These are phyloP conservation scores for Barnettozyma populi DNA, from an alignment of 805 yeast genomes.

Conservation along the genomic window DNA sequence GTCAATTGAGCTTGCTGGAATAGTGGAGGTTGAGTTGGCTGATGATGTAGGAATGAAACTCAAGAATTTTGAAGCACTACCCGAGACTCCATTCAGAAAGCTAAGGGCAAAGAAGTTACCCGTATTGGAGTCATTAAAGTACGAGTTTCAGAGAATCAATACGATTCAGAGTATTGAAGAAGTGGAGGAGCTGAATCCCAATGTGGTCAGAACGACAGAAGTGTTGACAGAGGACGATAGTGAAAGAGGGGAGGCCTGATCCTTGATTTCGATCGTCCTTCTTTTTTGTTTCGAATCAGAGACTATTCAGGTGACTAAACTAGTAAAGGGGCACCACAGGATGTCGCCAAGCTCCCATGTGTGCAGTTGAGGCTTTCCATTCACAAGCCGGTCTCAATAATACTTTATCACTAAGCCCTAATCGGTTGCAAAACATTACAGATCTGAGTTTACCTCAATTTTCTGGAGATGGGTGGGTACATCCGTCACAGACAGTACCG, in stretches of 20 bases:
- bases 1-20: neutral
- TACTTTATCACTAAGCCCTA: too few species aligned
- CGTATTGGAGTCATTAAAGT: constrained; percentile 1
- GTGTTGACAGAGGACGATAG: neutral
- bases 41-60: neutral
- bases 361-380: too few species aligned
- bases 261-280: neutral
- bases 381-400: too few species aligned
- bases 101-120: neutral
- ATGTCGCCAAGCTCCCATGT: too few species aligned
- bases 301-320: neutral
- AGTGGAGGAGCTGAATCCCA: neutral
- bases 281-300: neutral
- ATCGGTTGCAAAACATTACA: too few species aligned
- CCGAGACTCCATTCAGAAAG: neutral
- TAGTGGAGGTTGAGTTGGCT: neutral
- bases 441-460: neutral
- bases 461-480: neutral
- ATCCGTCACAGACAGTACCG: neutral
- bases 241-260: neutral
- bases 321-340: neutral
- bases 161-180: neutral
- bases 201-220: neutral
- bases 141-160: neutral
- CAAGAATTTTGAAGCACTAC: neutral